Evolutionary conservation across 331 rosid genomes (phyloP).

Genomic region (Acacia concinna): DNA sequence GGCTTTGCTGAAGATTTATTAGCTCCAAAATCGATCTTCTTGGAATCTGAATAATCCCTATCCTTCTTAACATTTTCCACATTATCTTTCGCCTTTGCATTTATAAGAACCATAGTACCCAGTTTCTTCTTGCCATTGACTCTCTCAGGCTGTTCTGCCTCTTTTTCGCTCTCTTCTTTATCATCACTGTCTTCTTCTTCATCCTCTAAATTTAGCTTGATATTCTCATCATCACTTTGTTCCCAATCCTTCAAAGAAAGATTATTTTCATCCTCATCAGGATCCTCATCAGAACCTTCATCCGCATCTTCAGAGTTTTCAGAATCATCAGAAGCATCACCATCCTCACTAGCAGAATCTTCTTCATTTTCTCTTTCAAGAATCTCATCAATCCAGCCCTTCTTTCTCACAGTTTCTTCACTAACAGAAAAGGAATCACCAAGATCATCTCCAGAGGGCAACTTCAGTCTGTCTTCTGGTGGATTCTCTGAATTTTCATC

Average conservation of each 20-base stretch:
- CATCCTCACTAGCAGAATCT: constrained; percentile 61
- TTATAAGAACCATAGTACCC: constrained; percentile 25
- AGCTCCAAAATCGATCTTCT: constrained; percentile 44
- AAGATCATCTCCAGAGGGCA: constrained; percentile 92
- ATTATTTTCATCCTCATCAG: constrained; percentile 33
- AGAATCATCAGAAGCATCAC: constrained; percentile 54
- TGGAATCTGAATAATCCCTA: constrained; percentile 39
- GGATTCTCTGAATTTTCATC: constrained; percentile 53
- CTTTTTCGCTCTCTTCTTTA: constrained; percentile 24
- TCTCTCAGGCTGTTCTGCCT: constrained; percentile 35
- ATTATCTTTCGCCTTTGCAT: constrained; percentile 31
- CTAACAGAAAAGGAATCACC: constrained; percentile 78
- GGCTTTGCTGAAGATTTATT: constrained; percentile 39
- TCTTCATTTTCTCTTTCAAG: constrained; percentile 61
- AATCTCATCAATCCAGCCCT: constrained; percentile 85
- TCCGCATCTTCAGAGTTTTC: constrained; percentile 55
- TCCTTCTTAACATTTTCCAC: constrained; percentile 40
- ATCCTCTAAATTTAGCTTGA: constrained; percentile 51
- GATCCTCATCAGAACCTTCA: constrained; percentile 62
- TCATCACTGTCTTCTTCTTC: constrained; percentile 30
- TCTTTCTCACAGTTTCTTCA: constrained; percentile 55
- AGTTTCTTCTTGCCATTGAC: constrained; percentile 18
- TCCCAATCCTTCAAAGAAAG: constrained; percentile 83
- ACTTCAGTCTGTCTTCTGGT: constrained; percentile 51
- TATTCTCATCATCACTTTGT: constrained; percentile 84